Percentiles rank a stretch among this genome's conserved stretches.
These are phyloP conservation scores for Verticillium nonalfalfae DNA, from an alignment of 2,329 filamentous ascomycete genomes.

Conservation along the genomic window DNA sequence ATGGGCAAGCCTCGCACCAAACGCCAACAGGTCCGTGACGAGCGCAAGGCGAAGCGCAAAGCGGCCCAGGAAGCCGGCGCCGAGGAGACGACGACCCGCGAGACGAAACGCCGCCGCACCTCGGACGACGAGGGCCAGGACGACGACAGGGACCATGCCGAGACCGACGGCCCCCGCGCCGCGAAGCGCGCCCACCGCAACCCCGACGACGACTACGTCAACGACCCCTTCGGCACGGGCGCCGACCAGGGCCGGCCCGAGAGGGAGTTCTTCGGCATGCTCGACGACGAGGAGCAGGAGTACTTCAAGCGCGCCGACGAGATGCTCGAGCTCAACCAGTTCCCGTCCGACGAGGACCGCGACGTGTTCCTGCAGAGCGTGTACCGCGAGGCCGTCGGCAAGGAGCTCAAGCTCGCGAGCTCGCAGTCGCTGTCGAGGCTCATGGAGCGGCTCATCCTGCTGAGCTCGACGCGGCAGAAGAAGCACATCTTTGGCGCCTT, in stretches of 20 bases:
- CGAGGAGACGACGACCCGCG: conserved; percentile 15
- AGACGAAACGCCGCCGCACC: conserved; percentile 14
- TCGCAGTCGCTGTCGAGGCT: conserved; percentile 92
- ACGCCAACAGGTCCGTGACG: conserved; percentile 29
- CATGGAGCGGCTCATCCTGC: conserved; percentile 82
- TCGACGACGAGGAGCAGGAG: conserved; percentile 89
- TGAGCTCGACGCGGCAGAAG: conserved; percentile 73
- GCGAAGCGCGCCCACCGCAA: conserved; percentile 5
- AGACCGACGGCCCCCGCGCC: conserved; percentile 10
- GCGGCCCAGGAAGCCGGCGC: conserved; percentile 15
- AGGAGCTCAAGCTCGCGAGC: conserved; percentile 92
- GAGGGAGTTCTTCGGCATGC: conserved; percentile 83
- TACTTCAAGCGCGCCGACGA: conserved; percentile 91
- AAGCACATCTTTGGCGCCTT: conserved; percentile 85
- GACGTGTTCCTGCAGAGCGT: conserved; percentile 71
- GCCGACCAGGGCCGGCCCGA: conserved; percentile 31
- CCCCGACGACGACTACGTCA: conserved; percentile 14
- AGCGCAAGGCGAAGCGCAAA: conserved; percentile 31
- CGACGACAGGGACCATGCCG: neutral
- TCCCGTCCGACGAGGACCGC: conserved; percentile 68
- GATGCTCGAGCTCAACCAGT: conserved; percentile 84
- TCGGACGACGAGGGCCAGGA: conserved; percentile 14
- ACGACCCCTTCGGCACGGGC: conserved; percentile 21
- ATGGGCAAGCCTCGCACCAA: conserved; percentile 40
- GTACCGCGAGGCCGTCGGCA: conserved; percentile 78